Base-by-base conservation (phyloP, 495 filamentous ascomycete species). In the Astrocystis sublimbata region DNA sequence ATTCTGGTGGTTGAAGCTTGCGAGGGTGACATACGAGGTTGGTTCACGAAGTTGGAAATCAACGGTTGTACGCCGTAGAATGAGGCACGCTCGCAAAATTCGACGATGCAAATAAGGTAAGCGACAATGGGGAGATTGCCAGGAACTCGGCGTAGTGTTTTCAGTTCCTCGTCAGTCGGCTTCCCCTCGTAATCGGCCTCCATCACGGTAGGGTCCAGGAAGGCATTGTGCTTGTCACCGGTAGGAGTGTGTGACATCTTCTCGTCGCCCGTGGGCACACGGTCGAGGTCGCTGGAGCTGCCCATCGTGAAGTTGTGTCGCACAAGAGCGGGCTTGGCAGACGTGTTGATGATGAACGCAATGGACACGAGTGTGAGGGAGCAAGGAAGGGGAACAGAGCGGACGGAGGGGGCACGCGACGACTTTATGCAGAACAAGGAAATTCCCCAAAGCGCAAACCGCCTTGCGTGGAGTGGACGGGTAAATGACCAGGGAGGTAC, bases 31-130 rank as follows among this genome's bases (percentile, higher is more conserved):
- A 58, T 63, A 63, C 61, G 60, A 9, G 78, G 79, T 15, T 81
- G 80, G 68, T 86, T 79, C 62, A 87, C 75, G 57, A 80, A 86
- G 72, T 88, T 88, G 65, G 77, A 75, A 65, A 85, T 85, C 5
- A 87, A 71, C 4, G 79, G 80, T 53, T 83, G 75, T 0, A 82
- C 72, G 46, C 84, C 84, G 64, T 83, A 85, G 75, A 84, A 87
- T 6, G 83, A 86, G 24, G 82, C 83, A 61, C 84, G 74, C 73
- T 87, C 85, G 63, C 81, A 84, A 64, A 87, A 84, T 59, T 86
- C 85, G 31, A 87, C 82, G 0, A 83, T 60, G 63, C 85, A 88
- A 33, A 87, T 78, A 2, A 82, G 61, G 56, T 83, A 86, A 33
- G 83, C 77, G 17, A 83, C 73, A n/a, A 77, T 28, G 7, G 83